phyloP scores from a whole-genome alignment of 2,329 filamentous ascomycete species.

The Neospermospora avenae region DNA sequence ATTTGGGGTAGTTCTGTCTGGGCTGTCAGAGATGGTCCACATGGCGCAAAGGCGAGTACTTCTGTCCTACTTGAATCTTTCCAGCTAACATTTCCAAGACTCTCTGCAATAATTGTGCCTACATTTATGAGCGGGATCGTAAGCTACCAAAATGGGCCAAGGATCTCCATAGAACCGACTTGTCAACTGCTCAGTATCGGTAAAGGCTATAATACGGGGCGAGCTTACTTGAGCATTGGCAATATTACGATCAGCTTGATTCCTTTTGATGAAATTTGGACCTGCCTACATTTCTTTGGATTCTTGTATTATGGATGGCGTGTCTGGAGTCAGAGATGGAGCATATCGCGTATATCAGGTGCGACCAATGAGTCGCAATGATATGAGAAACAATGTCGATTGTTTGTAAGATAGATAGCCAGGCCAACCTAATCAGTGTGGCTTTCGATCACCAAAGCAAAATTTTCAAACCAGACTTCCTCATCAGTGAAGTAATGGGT shows the following conservation, averaged over 20 bases:
- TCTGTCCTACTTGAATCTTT: not conserved
- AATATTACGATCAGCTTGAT: not conserved
- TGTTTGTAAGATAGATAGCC: conserved; percentile 10
- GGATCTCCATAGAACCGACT: conserved; percentile 54
- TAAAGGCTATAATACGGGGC: conserved; percentile 15
- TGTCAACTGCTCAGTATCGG: conserved; percentile 33
- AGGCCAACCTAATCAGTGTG: not conserved
- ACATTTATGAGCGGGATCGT: conserved; percentile 83
- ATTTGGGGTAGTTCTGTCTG: conserved; percentile 90
- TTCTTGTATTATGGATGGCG: conserved; percentile 6
- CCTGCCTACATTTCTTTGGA: not conserved
- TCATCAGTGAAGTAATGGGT: too few species aligned
- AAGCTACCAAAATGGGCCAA: conserved; percentile 75
- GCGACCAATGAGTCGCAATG: not conserved
- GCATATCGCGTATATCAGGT: conserved; percentile 6
- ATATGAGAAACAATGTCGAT: not conserved
- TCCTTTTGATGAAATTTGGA: not conserved
- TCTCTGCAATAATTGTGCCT: conserved; percentile 90
- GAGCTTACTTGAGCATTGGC: conserved; percentile 1
- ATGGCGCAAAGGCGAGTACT: conserved; percentile 71
- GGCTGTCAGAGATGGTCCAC: conserved; percentile 89
- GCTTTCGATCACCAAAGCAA: conserved; percentile 1
- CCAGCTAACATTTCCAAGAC: conserved; percentile 43
- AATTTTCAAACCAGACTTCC: not conserved
- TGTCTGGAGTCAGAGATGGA: conserved; percentile 6